Conservation (phyloP, 495 filamentous ascomycete genomes). For the Penicillium arizonense region DNA sequence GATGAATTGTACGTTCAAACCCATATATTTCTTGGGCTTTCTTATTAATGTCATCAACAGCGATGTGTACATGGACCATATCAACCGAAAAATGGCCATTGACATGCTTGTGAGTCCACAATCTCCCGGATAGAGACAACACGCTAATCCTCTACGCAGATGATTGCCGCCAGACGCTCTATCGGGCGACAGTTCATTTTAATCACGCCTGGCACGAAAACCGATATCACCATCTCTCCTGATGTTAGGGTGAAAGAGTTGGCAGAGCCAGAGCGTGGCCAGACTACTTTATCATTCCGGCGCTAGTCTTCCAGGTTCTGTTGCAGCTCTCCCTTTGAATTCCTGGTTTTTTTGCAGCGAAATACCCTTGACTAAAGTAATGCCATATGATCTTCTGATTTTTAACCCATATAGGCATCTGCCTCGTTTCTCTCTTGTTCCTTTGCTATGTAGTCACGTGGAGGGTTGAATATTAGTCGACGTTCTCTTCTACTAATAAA, state of each 20-base stretch:
- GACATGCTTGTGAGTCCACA: slow-evolving; percentile 80
- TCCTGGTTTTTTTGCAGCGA: not conserved
- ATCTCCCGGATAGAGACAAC: not conserved
- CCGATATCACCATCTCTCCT: slow-evolving; percentile 61
- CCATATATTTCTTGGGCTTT: not conserved
- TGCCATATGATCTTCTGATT: not conserved
- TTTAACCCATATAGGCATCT: too few relatives aligned
- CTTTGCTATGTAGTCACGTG: too few relatives aligned
- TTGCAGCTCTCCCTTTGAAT: not conserved
- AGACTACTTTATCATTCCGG: slow-evolving; percentile 36
- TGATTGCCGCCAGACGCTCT: slow-evolving; percentile 76
- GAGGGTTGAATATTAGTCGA: too few relatives aligned
- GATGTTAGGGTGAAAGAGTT: slow-evolving; percentile 88
- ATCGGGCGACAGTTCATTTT: slow-evolving; percentile 92
- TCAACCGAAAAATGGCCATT: slow-evolving; percentile 91
- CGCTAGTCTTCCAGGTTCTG: slow-evolving; percentile 3
- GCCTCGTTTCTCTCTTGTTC: too few relatives aligned
- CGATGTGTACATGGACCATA: slow-evolving; percentile 98
- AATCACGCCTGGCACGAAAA: slow-evolving; percentile 89
- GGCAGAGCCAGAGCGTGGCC: slow-evolving; percentile 60
- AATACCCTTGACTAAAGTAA: not conserved
- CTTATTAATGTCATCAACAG: slow-evolving; percentile 35
- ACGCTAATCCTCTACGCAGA: slow-evolving; percentile 46
- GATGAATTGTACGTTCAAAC: slow-evolving; percentile 76
- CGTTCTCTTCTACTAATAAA: too few relatives aligned